Evolutionary conservation across 1,139 yeast genomes (phyloP).

Genomic region (Candida sojae): DNA sequence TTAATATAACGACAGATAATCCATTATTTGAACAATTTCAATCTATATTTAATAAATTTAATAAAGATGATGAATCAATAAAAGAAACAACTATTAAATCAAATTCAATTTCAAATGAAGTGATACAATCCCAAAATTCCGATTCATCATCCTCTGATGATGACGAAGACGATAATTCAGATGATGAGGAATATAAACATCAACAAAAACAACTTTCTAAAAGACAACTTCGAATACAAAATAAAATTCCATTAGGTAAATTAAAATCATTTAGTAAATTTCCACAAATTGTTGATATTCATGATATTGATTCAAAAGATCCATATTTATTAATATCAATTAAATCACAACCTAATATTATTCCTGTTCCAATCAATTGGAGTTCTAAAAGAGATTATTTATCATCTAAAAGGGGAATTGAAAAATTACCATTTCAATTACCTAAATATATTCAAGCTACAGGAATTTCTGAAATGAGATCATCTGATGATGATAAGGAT

Average conservation of each 20-base stretch:
- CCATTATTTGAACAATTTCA: constrained; percentile 45
- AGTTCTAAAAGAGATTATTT: constrained; percentile 74
- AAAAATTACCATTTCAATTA: constrained; percentile 69
- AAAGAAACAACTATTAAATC: neutral
- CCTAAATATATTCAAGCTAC: constrained; percentile 82
- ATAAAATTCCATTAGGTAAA: constrained; percentile 66
- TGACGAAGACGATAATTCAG: constrained; percentile 2
- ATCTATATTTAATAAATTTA: constrained; percentile 44
- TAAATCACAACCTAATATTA: constrained; percentile 65
- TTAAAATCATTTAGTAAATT: constrained; percentile 59
- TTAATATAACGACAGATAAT: constrained; percentile 7
- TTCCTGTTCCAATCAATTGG: constrained; percentile 90
- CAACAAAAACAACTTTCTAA: constrained; percentile 14
- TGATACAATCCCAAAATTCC: neutral
- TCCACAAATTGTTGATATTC: constrained; percentile 86
- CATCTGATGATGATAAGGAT: constrained; percentile 30
- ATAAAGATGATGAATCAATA: constrained; percentile 17
- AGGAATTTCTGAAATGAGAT: constrained; percentile 86
- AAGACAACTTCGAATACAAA: constrained; percentile 49
- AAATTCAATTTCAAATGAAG: neutral
- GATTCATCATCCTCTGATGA: neutral
- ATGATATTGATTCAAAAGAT: constrained; percentile 81
- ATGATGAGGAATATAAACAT: constrained; percentile 4
- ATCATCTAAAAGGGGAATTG: constrained; percentile 70
- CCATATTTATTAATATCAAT: constrained; percentile 67